These are phyloP conservation scores for Aspergillus sp. DNA, from an alignment of 2,329 filamentous ascomycete genomes.

Conservation along the genomic window DNA sequence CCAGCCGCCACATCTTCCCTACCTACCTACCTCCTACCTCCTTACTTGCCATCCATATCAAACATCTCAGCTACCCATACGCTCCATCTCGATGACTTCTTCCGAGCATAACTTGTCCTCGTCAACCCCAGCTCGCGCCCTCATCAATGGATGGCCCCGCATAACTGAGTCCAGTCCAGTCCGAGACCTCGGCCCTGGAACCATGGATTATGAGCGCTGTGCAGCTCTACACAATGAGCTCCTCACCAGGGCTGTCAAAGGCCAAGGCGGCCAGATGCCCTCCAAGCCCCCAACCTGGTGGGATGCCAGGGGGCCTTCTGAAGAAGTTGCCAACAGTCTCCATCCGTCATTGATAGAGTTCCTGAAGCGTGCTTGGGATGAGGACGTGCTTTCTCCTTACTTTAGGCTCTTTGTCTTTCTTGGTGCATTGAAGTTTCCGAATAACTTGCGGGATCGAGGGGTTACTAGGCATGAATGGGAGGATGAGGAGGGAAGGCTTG, in stretches of 20 bases:
- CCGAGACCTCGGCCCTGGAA: constrained; percentile 5
- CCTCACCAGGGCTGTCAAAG: constrained; percentile 6
- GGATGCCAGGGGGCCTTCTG: constrained; percentile 7
- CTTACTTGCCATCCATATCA: background rate
- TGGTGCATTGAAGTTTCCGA: constrained; percentile 3
- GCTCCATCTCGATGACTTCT: constrained; percentile 5
- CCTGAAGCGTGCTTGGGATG: constrained; percentile 10
- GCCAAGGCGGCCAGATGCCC: constrained; percentile 2
- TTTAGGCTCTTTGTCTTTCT: constrained; percentile 1
- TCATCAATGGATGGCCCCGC: constrained; percentile 8
- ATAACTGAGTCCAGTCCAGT: constrained; percentile 11
- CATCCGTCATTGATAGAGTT: constrained; percentile 11
- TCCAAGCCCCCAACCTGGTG: constrained; percentile 9
- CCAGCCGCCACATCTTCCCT: background rate
- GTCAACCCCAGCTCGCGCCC: background rate
- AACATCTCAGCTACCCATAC: background rate
- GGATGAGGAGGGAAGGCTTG: constrained; percentile 9
- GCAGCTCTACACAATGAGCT: constrained; percentile 13
- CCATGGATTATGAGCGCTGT: constrained; percentile 14
- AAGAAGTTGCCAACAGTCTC: constrained; percentile 7
- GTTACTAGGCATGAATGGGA: constrained; percentile 3
- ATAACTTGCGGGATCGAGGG: background rate
- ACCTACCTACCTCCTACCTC: background rate
- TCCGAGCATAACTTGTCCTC: background rate
- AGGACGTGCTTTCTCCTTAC: constrained; percentile 2